Evolutionary conservation across 768 basidiomycete species (phyloP), one percentile per base, ranked within the genome.

Genomic region (Pisolithus albus): DNA sequence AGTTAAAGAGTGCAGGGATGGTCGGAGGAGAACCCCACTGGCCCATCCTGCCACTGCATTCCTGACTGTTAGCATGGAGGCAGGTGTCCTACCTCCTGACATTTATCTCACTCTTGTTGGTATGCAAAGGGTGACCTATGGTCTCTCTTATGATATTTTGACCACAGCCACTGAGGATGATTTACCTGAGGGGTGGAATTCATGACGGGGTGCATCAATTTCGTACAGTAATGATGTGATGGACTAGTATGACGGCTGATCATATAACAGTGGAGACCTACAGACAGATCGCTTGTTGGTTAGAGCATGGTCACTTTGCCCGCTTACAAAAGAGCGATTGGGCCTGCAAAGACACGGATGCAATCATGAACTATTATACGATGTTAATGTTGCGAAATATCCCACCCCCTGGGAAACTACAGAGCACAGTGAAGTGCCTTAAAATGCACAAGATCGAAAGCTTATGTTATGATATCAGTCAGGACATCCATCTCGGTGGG

Each of bases 141-240:
- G 51, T 34, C 45, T 52, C 7, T 45, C 44, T 1, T 41, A 52
- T 46, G 46, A 46, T 39, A 39, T 52, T 7, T 52, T 15, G 10
- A 52, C 46, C 5, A 1, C 19, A 16, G 26, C 11, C 21, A 46
- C 34, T 7, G 34, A 39, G 19, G 44, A 43, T 24, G 23, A 52
- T 30, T 15, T 52, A 3, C 51, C 51, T 5, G 18, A 13, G 1
- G 51, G 44, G 8, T 52, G 51, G 51, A 16, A 52, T 34, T 7
- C 45, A 16, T 1, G 3, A 5, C 1, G 44, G 8, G n/a, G 51
- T 50, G 18, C 11, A 19, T n/a, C 28, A 5, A 28, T 43, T 21
- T 23, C 21, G 28, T 28, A 28, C 28, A n/a, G n/a, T 9, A 9
- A 4, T 21, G 4, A 23, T 23, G 8, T 18, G 8, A 40, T 9